Percentiles rank a stretch among this genome's conserved stretches.
Evolutionary conservation across 495 filamentous ascomycete genomes (phyloP).

Genomic region (Oidiodendron maius): DNA sequence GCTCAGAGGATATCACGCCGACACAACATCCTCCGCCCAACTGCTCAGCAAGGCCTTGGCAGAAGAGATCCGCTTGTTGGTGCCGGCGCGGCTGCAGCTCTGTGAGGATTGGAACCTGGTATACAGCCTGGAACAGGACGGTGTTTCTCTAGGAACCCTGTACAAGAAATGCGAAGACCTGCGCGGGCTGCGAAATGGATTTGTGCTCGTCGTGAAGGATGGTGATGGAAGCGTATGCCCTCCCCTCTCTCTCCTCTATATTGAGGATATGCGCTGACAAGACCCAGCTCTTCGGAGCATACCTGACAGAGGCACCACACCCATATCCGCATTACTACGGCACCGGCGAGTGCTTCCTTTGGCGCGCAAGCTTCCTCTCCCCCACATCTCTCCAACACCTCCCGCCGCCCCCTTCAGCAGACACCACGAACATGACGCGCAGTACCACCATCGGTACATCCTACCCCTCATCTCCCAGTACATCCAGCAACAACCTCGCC

Average conservation of each 20-base stretch:
- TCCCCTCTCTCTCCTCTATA: neutral
- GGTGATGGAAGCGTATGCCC: conserved; percentile 61
- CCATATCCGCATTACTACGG: conserved; percentile 83
- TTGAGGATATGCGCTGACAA: conserved; percentile 4
- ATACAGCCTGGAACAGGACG: conserved; percentile 92
- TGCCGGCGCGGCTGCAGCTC: conserved; percentile 80
- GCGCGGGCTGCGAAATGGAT: conserved; percentile 67
- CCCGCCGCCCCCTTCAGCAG: conserved; percentile 69
- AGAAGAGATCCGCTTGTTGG: conserved; percentile 87
- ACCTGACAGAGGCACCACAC: conserved; percentile 81
- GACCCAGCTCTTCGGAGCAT: conserved; percentile 81
- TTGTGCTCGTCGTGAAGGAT: conserved; percentile 82
- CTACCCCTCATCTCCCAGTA: conserved; percentile 50
- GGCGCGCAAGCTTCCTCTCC: conserved; percentile 67
- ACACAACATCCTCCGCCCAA: conserved; percentile 24
- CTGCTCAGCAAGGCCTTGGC: conserved; percentile 69
- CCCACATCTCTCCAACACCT: conserved; percentile 46
- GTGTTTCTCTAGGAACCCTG: conserved; percentile 77
- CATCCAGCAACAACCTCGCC: conserved; percentile 17
- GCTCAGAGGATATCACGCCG: conserved; percentile 31
- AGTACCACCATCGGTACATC: conserved; percentile 57
- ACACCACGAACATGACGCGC: conserved; percentile 64
- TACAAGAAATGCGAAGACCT: conserved; percentile 67
- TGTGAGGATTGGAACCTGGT: conserved; percentile 78
- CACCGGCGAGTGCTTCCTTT: conserved; percentile 96